Evolutionary conservation across 345 rosid species (phyloP).

Genomic region (Microthlaspi erraticum): DNA sequence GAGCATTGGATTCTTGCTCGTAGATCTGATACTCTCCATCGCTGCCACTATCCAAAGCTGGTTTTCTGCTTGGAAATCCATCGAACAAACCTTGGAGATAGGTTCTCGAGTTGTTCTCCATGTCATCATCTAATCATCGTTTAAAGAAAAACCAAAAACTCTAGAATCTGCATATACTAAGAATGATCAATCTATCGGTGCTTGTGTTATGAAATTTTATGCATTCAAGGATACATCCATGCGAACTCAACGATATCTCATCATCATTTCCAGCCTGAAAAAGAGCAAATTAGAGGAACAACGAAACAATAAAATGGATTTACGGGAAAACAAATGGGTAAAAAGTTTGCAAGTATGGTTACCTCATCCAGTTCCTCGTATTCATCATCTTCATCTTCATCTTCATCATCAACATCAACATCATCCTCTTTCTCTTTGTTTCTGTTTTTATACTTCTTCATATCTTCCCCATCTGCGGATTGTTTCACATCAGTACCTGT

Average conservation of each 20-base stretch:
- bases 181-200: background rate
- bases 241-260: slow-evolving; percentile 55
- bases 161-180: background rate
- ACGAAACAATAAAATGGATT: background rate
- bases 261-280: slow-evolving; percentile 66
- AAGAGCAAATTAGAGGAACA: background rate
- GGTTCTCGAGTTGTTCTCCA: slow-evolving; percentile 69
- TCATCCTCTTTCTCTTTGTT: slow-evolving; percentile 57
- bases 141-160: slow-evolving; percentile 25
- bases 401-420: slow-evolving; percentile 56
- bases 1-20: slow-evolving; percentile 71
- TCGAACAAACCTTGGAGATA: slow-evolving; percentile 86
- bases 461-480: slow-evolving; percentile 34
- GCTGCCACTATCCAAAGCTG: slow-evolving; percentile 48
- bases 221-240: slow-evolving; percentile 69
- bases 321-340: background rate
- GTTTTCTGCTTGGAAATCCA: slow-evolving; percentile 59
- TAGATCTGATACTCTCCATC: slow-evolving; percentile 81
- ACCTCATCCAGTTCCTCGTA: slow-evolving; percentile 69
- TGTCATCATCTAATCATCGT: slow-evolving; percentile 49
- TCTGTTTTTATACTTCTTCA: slow-evolving; percentile 42
- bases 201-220: slow-evolving; percentile 18
- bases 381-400: slow-evolving; percentile 70
- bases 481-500: slow-evolving; percentile 25
- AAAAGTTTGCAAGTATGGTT: slow-evolving; percentile 15